phyloP scores from a whole-genome alignment of 441 rosid species.

The Flueggea neowawraea region DNA sequence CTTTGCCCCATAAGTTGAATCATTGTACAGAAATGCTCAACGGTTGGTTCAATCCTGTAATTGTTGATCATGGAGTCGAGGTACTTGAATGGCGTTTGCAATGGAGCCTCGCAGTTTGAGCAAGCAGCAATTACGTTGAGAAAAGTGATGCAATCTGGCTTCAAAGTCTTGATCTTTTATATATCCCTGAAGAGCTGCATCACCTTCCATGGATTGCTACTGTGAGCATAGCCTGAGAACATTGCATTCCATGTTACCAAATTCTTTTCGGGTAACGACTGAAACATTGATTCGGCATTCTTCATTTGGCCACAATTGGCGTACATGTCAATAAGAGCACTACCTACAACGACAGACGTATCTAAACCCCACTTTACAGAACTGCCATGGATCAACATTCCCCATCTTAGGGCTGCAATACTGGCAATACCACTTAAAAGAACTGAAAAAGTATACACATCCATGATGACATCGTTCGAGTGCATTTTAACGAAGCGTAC shows the following conservation, averaged over 20 bases:
- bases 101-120: conserved; percentile 56
- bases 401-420: conserved; percentile 62
- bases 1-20: conserved; percentile 76
- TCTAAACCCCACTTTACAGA: conserved; percentile 41
- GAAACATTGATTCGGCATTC: conserved; percentile 51
- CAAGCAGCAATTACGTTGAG: conserved; percentile 72
- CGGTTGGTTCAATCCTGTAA: conserved; percentile 59
- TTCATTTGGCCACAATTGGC: conserved; percentile 79
- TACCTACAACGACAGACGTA: conserved; percentile 57
- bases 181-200: conserved; percentile 51
- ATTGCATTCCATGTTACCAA: conserved; percentile 72
- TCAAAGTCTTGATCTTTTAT: conserved; percentile 26
- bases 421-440: conserved; percentile 60
- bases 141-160: conserved; percentile 67
- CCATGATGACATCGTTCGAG: conserved; percentile 31
- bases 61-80: conserved; percentile 61
- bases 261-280: conserved; percentile 50
- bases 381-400: conserved; percentile 57
- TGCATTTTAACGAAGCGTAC: conserved; percentile 51
- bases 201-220: conserved; percentile 49
- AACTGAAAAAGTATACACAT: conserved; percentile 66
- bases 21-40: conserved; percentile 78
- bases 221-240: conserved; percentile 75
- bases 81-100: conserved; percentile 46
- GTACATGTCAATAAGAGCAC: conserved; percentile 84